Evolutionary conservation across 2,329 filamentous ascomycete genomes (phyloP).

Genomic region (Gyromitra esculenta): DNA sequence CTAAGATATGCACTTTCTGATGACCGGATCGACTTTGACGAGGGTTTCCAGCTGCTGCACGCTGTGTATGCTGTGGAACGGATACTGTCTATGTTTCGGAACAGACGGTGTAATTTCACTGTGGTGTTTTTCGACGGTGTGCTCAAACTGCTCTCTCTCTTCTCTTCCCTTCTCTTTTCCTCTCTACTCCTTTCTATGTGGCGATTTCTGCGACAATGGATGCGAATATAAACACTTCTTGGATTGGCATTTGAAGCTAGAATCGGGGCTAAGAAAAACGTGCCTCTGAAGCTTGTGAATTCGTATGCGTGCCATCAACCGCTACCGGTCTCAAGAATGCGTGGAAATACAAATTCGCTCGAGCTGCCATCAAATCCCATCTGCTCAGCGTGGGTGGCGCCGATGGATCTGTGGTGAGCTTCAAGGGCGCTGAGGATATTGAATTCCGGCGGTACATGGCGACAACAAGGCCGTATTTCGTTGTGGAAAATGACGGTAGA

Average conservation of each 20-base stretch:
- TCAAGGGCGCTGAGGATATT: slow-evolving; percentile 63
- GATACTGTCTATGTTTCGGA: slow-evolving; percentile 70
- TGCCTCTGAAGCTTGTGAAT: slow-evolving; percentile 61
- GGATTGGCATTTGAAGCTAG: neutral
- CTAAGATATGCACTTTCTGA: slow-evolving; percentile 72
- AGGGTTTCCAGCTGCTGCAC: slow-evolving; percentile 76
- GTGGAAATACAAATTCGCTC: slow-evolving; percentile 70
- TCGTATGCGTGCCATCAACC: slow-evolving; percentile 66
- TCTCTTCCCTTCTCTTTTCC: neutral
- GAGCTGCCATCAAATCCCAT: slow-evolving; percentile 73
- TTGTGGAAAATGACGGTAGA: slow-evolving; percentile 74
- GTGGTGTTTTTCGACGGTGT: slow-evolving; percentile 72
- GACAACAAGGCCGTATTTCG: slow-evolving; percentile 69
- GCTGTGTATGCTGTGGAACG: slow-evolving; percentile 74
- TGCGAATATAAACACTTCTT: neutral
- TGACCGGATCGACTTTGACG: slow-evolving; percentile 70
- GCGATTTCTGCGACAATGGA: neutral
- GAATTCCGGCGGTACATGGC: slow-evolving; percentile 69
- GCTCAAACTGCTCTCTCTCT: slow-evolving; percentile 32
- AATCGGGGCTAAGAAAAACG: slow-evolving; percentile 8
- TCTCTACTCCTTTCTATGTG: neutral
- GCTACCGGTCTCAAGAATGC: slow-evolving; percentile 53
- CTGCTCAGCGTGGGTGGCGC: slow-evolving; percentile 61
- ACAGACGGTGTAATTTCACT: slow-evolving; percentile 75
- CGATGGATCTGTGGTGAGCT: slow-evolving; percentile 62